These are phyloP conservation scores for Trichosporon ovoides DNA, from an alignment of 1,284 basidiomycete genomes.

Conservation along the genomic window DNA sequence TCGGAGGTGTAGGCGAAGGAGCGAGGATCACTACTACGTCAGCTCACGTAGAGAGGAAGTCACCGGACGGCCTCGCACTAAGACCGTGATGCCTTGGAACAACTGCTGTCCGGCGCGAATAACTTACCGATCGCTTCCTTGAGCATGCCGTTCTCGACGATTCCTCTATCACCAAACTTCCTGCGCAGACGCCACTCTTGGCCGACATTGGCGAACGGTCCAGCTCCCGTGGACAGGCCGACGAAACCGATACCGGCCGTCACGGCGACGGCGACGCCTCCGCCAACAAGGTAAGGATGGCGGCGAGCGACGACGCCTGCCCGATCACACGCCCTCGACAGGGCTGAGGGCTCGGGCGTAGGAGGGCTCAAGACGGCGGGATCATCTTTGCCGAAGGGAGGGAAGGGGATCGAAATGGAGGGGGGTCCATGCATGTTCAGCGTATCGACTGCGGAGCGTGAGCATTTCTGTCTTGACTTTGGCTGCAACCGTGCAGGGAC, in stretches of 20 bases:
- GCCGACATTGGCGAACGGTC: constrained; percentile 13
- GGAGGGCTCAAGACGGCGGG: constrained; percentile 33
- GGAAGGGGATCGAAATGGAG: constrained; percentile 46
- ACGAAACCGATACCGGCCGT: constrained; percentile 35
- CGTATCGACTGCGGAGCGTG: constrained; percentile 36
- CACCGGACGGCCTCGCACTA: too few species aligned
- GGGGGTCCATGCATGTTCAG: constrained; percentile 45
- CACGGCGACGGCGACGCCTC: constrained; percentile 28
- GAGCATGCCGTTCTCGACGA: constrained; percentile 44
- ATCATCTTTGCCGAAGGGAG: constrained; percentile 38
- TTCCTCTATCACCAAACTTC: constrained; percentile 30
- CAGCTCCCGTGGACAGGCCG: constrained; percentile 15
- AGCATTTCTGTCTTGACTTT: too few species aligned
- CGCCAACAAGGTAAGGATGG: constrained; percentile 18
- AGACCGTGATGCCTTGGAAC: too few species aligned
- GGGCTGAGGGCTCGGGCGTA: constrained; percentile 23
- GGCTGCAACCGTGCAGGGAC: constrained; percentile 14
- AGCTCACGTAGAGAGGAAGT: too few species aligned
- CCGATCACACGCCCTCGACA: constrained; percentile 14
- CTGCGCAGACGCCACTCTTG: constrained; percentile 16
- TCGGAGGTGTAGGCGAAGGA: constrained; percentile 39
- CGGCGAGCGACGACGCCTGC: constrained; percentile 11
- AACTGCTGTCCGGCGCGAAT: not conserved
- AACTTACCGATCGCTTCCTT: constrained; percentile 45
- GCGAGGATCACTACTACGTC: constrained; percentile 35